phyloP scores from a whole-genome alignment of 108 stramenopile genomes.

The Thalassiosira profunda region DNA sequence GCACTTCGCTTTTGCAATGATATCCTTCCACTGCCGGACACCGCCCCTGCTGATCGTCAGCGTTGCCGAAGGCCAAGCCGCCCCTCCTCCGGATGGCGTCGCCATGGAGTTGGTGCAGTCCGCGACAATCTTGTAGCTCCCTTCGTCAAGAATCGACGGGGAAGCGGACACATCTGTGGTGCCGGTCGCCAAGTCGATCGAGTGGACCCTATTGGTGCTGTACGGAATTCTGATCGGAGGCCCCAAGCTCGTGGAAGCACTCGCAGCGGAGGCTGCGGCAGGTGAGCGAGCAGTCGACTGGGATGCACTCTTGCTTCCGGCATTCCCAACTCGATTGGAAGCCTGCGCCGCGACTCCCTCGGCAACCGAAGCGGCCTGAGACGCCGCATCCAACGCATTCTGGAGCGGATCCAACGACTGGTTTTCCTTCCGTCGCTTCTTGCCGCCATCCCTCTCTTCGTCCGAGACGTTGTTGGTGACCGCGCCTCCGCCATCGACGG shows the following conservation, averaged over 20 bases:
- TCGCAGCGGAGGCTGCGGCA: not conserved
- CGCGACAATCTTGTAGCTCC: slow-evolving; percentile 43
- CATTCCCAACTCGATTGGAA: slow-evolving; percentile 7
- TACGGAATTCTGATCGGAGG: slow-evolving; percentile 52
- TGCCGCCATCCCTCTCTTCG: slow-evolving; percentile 16
- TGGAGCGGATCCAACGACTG: slow-evolving; percentile 52
- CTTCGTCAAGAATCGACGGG: not conserved
- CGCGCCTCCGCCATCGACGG: slow-evolving; percentile 7
- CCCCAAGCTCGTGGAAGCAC: not conserved
- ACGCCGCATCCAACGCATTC: slow-evolving; percentile 62
- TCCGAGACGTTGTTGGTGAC: slow-evolving; percentile 19
- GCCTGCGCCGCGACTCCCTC: slow-evolving; percentile 18
- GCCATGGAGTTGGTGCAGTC: slow-evolving; percentile 72
- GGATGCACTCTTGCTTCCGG: not conserved
- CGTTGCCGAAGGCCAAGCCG: slow-evolving; percentile 57
- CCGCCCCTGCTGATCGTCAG: slow-evolving; percentile 70
- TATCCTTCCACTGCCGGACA: slow-evolving; percentile 67
- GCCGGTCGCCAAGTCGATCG: slow-evolving; percentile 51
- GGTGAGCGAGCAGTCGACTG: not conserved
- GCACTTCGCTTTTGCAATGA: slow-evolving; percentile 66
- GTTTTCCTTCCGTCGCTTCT: slow-evolving; percentile 34
- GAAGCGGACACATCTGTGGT: slow-evolving; percentile 10
- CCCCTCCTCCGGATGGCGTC: slow-evolving; percentile 34
- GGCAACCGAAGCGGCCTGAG: slow-evolving; percentile 42
- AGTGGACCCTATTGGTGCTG: slow-evolving; percentile 63